Evolutionary conservation across 208 protist species (phyloP).

Genomic region (Porcisia hertigi): DNA sequence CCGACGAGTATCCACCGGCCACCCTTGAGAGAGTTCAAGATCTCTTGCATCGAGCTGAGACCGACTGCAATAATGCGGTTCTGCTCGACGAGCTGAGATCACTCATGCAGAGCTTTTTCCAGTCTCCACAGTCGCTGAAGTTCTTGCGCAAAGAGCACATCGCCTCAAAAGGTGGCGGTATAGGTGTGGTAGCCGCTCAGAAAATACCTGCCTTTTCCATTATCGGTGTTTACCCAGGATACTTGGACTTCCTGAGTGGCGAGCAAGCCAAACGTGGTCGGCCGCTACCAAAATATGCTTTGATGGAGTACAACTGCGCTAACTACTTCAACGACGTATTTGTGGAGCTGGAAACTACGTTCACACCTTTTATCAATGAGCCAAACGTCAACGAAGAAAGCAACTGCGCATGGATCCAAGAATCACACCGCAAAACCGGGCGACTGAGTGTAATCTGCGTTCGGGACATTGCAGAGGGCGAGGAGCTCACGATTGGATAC

Average conservation of each 20-base stretch:
- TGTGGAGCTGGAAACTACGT: slow-evolving; percentile 68
- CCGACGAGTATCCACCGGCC: slow-evolving; percentile 48
- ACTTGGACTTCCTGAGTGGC: slow-evolving; percentile 63
- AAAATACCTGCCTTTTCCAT: slow-evolving; percentile 76
- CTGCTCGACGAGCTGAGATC: slow-evolving; percentile 37
- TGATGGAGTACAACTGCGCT: slow-evolving; percentile 87
- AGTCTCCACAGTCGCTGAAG: slow-evolving; percentile 40
- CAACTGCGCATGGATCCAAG: slow-evolving; percentile 91
- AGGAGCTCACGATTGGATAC: slow-evolving; percentile 88
- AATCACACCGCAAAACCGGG: slow-evolving; percentile 53
- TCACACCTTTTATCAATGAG: slow-evolving; percentile 90
- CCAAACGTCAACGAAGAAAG: slow-evolving; percentile 69
- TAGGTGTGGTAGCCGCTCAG: slow-evolving; percentile 64
- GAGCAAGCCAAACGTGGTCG: slow-evolving; percentile 80
- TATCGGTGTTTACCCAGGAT: slow-evolving; percentile 85
- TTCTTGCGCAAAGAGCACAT: slow-evolving; percentile 48
- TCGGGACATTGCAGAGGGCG: slow-evolving; percentile 56
- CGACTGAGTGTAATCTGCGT: slow-evolving; percentile 82
- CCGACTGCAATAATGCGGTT: slow-evolving; percentile 11
- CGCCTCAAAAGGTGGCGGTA: slow-evolving; percentile 53
- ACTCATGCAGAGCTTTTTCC: slow-evolving; percentile 53
- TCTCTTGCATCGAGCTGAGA: slow-evolving; percentile 20
- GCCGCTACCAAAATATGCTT: slow-evolving; percentile 63
- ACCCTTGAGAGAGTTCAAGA: slow-evolving; percentile 15
- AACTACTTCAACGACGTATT: slow-evolving; percentile 87